These are phyloP conservation scores for Benincasa hispida DNA, from an alignment of 306 rosid species.

Conservation along the genomic window DNA sequence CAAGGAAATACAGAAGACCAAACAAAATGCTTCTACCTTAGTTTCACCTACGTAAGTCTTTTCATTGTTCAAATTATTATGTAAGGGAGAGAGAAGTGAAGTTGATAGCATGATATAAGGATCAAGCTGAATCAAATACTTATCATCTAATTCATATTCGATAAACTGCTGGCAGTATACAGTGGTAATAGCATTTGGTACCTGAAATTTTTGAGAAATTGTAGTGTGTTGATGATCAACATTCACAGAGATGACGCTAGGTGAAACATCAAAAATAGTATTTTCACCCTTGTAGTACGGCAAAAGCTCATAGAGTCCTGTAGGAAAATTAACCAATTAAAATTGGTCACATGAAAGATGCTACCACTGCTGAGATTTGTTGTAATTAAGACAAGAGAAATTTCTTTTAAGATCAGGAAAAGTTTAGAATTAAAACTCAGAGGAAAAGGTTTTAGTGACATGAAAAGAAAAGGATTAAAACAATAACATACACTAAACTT, in stretches of 20 bases:
- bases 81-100: not conserved
- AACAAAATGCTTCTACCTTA: not conserved
- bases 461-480: not conserved
- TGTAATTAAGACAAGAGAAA: not conserved
- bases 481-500: not conserved
- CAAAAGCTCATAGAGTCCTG: slow-evolving; percentile 78
- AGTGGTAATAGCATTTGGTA: slow-evolving; percentile 19
- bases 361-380: slow-evolving; percentile 4
- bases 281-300: slow-evolving; percentile 98
- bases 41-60: not conserved
- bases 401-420: not conserved
- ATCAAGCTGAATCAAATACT: not conserved
- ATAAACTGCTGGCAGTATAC: not conserved
- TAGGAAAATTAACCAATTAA: slow-evolving; percentile 13
- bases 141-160: not conserved
- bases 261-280: slow-evolving; percentile 91
- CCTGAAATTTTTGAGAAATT: slow-evolving; percentile 84
- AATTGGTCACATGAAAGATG: not conserved
- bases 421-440: not conserved
- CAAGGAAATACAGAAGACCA: not conserved
- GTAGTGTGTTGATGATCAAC: slow-evolving; percentile 76
- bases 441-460: not conserved
- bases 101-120: not conserved
- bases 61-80: not conserved
- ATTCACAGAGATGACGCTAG: slow-evolving; percentile 50